Percentiles rank a stretch among this genome's conserved stretches.
Evolutionary conservation across 129 eudicot genomes (phyloP).

Genomic region (Escallonia rubra): DNA sequence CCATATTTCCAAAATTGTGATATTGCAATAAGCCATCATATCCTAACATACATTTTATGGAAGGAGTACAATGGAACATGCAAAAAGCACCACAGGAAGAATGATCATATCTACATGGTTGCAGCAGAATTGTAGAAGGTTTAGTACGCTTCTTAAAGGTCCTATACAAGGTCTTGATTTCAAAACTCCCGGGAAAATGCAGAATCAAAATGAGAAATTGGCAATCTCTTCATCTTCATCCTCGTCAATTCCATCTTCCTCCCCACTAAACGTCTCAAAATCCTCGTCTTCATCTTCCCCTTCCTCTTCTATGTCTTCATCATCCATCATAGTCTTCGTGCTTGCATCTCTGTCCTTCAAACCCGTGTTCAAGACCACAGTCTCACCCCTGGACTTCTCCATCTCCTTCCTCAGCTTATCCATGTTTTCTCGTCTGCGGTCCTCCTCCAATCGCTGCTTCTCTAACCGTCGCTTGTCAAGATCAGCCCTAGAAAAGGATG

Average conservation of each 20-base stretch:
- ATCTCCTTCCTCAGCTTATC: conserved; percentile 90
- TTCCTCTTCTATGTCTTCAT: conserved; percentile 48
- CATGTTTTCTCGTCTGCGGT: conserved; percentile 79
- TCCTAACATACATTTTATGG: no score
- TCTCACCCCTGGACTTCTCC: conserved; percentile 78
- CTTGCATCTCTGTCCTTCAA: conserved; percentile 47
- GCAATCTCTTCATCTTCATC: conserved; percentile 60
- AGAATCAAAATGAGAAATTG: conserved; percentile 35
- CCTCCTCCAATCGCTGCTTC: conserved; percentile 75
- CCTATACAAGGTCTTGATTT: conserved; percentile 13
- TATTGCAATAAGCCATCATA: no score
- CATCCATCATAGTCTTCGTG: conserved; percentile 32
- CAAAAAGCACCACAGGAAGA: no score
- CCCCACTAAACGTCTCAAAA: conserved; percentile 33
- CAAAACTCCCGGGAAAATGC: background rate
- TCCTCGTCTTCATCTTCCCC: conserved; percentile 43
- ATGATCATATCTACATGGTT: no score
- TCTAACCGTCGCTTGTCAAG: conserved; percentile 75
- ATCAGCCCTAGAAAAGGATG: conserved; percentile 46
- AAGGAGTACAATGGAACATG: no score
- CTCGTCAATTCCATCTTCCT: conserved; percentile 43
- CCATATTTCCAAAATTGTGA: no score
- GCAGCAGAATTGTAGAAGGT: background rate
- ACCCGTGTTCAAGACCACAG: conserved; percentile 80
- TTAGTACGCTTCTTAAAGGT: background rate